Evolutionary conservation across 306 rosid species (phyloP).

Genomic region (Vachellia collinsii): DNA sequence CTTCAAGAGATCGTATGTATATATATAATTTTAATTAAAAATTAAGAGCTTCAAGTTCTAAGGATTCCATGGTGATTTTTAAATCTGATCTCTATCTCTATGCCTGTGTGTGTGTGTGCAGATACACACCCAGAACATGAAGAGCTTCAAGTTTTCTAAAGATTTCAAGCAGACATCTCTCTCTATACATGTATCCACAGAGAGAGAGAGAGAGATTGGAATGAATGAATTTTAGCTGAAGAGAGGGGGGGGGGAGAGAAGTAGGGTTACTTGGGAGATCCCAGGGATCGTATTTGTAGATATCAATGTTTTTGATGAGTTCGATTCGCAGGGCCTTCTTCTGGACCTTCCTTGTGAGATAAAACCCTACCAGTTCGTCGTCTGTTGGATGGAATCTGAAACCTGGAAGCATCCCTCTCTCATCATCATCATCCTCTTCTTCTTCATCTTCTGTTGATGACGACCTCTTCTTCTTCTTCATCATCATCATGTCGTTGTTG

Average conservation of each 20-base stretch:
- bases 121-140: not conserved
- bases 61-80: not conserved
- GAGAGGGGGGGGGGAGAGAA: not conserved
- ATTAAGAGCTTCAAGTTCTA: not conserved
- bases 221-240: not conserved
- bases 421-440: not conserved
- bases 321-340: slow-evolving; percentile 68
- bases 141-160: not conserved
- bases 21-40: not conserved
- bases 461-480: not conserved
- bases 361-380: slow-evolving; percentile 93
- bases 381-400: slow-evolving; percentile 96
- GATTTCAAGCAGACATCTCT: not conserved
- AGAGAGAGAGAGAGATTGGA: no score
- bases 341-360: slow-evolving; percentile 70
- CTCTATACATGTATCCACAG: not conserved
- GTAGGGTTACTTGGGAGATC: slow-evolving; percentile 71
- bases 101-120: not conserved
- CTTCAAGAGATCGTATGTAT: no score
- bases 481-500: no score
- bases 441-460: not conserved
- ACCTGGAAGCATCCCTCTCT: slow-evolving; percentile 68
- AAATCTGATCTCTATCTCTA: not conserved
- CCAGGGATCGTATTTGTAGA: slow-evolving; percentile 98
- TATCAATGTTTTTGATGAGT: slow-evolving; percentile 85